Conservation (phyloP, 2,329 filamentous ascomycete genomes). For the Ophiostoma piceae region DNA sequence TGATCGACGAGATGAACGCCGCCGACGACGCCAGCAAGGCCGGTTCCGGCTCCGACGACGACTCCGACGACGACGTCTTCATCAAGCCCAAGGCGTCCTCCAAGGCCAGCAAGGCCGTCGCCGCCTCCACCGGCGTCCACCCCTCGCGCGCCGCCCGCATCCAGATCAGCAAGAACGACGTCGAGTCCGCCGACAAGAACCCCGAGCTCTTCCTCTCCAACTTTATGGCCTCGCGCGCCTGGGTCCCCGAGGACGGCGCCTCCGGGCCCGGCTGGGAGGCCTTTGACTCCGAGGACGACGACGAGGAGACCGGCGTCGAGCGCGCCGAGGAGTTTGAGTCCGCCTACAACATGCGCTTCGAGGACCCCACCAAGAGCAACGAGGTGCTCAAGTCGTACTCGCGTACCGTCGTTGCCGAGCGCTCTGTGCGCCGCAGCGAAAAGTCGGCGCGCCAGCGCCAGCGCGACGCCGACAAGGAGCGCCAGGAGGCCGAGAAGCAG, state of each 20-base stretch:
- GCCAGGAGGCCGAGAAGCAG: conserved; percentile 71
- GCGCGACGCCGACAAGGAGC: conserved; percentile 70
- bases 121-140: conserved; percentile 44
- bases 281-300: conserved; percentile 91
- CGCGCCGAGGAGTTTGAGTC: conserved; percentile 83
- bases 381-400: conserved; percentile 84
- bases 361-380: conserved; percentile 83
- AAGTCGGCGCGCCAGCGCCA: conserved; percentile 69
- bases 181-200: conserved; percentile 75
- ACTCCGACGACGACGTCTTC: conserved; percentile 67
- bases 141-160: conserved; percentile 48
- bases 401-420: conserved; percentile 73
- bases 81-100: conserved; percentile 63
- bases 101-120: conserved; percentile 30
- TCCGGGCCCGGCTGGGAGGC: conserved; percentile 62
- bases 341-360: conserved; percentile 93
- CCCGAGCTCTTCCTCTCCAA: conserved; percentile 88
- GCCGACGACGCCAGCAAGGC: conserved; percentile 45
- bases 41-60: conserved; percentile 48
- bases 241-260: conserved; percentile 61
- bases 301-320: conserved; percentile 67
- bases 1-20: conserved; percentile 76
- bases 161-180: conserved; percentile 53
- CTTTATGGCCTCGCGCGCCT: conserved; percentile 87
- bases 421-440: conserved; percentile 82